Base-by-base conservation (phyloP, 2,329 filamentous ascomycete genomes). In the Venturia asperata region DNA sequence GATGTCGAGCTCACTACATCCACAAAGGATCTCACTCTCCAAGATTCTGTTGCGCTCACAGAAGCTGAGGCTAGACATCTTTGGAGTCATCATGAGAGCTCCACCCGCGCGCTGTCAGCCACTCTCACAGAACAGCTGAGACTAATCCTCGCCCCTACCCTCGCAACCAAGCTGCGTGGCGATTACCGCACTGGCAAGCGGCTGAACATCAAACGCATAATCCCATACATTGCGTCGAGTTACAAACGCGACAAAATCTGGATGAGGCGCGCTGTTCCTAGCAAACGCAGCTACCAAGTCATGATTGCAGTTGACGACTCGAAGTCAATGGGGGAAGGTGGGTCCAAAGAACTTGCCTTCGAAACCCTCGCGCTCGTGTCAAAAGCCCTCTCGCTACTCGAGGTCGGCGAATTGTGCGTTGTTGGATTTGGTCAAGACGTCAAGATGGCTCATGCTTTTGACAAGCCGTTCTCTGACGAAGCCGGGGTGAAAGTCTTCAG, bases 221-320 rank as follows among this genome's bases (percentile, higher is more conserved):
- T 99, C 72, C 94, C 95, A 0, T 99, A 99, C 79, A 97, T 99
- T 70, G 94, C 95, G 1, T 97, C 92, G 0, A 88, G 90, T 74
- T 99, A 97, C 83, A 97, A 97, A 82, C 90, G 94, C 67, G 94
- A 99, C 84, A 99, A 99, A 82, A 99, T 99, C 77, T 99, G 94
- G 94, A 96, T 99, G 88, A 89, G 95, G 17, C 87, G 95, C 65
- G 88, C 86, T 42, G 87, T 96, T 62, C 95, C 95, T 0, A 93
- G 88, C 45, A 97, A 97, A 78, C 89, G 95, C 49, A 89, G 88
- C 66, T 99, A 99, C 78, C 95, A 99, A 77, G 95, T 99, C 76
- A 87, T 99, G 80, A 88, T 99, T 62, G 95, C 94, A 47, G 91
- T 99, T 45, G 94, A 99, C 76, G 94, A 99, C 79, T 93, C 89